Conservation (phyloP, 768 basidiomycete species). For the Mycena alexandri region DNA sequence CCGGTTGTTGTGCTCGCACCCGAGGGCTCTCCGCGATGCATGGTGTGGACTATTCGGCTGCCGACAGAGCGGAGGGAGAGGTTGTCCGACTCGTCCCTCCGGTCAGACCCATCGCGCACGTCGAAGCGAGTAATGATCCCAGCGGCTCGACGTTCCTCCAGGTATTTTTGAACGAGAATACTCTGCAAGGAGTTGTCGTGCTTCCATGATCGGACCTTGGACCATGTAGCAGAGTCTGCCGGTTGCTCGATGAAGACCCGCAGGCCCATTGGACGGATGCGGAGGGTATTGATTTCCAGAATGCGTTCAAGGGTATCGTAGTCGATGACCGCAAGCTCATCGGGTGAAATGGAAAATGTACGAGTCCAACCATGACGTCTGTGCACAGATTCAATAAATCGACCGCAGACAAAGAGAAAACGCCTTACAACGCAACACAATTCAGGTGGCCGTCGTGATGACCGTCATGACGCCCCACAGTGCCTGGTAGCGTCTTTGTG, state of each 20-base stretch:
- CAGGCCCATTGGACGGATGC: slow-evolving; percentile 40
- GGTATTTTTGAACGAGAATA: slow-evolving; percentile 40
- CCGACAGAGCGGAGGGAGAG: slow-evolving; percentile 38
- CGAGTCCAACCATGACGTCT: slow-evolving; percentile 45
- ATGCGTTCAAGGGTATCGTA: slow-evolving; percentile 43
- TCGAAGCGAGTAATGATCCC: slow-evolving; percentile 41
- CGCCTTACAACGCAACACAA: slow-evolving; percentile 36
- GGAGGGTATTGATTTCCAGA: slow-evolving; percentile 43
- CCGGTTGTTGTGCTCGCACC: not conserved
- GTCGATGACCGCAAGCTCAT: slow-evolving; percentile 38
- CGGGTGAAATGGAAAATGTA: slow-evolving; percentile 39
- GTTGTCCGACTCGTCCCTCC: slow-evolving; percentile 38
- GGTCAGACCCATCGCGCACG: slow-evolving; percentile 41
- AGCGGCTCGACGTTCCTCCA: slow-evolving; percentile 38
- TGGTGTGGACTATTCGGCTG: slow-evolving; percentile 39
- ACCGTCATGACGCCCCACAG: slow-evolving; percentile 39
- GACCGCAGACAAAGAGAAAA: not conserved
- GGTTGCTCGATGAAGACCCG: slow-evolving; percentile 44
- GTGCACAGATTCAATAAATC: not conserved
- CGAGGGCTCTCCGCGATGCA: slow-evolving; percentile 34
- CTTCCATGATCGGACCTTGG: slow-evolving; percentile 40
- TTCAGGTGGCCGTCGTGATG: slow-evolving; percentile 39
- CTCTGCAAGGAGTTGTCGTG: slow-evolving; percentile 43
- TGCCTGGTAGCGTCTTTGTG: slow-evolving; percentile 37
- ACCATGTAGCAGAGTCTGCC: slow-evolving; percentile 38